Percentiles rank a stretch among this genome's conserved stretches.
Evolutionary conservation across 768 basidiomycete genomes (phyloP).

Genomic region (Rhodotorula graminis): DNA sequence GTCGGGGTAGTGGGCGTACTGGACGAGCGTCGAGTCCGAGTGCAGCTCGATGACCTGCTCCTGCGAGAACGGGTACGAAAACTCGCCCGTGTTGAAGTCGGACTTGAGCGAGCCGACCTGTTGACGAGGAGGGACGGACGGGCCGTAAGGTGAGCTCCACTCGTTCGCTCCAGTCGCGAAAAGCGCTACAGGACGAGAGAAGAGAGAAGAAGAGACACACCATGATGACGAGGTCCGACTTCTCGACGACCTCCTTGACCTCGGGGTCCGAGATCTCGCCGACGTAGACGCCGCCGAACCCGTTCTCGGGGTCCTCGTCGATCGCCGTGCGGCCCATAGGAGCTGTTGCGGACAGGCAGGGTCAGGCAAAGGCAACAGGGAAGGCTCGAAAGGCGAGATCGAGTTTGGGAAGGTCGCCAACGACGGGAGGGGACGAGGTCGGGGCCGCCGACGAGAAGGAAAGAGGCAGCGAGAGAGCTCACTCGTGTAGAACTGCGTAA

Average conservation of each 20-base stretch:
- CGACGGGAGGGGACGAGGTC: no score
- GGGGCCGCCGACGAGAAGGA: no score
- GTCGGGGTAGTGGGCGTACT: conserved; percentile 38
- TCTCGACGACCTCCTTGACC: conserved; percentile 68
- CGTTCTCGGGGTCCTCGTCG: conserved; percentile 62
- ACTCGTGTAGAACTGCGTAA: conserved; percentile 37
- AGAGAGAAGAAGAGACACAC: conserved; percentile 44
- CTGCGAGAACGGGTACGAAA: conserved; percentile 51
- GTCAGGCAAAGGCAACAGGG: no score
- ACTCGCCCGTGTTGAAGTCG: conserved; percentile 86
- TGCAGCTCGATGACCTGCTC: conserved; percentile 50
- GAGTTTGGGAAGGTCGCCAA: no score
- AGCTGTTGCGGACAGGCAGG: neutral
- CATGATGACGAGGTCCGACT: conserved; percentile 67
- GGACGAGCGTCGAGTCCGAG: conserved; percentile 56
- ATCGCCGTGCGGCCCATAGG: conserved; percentile 61
- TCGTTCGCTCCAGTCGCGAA: no score
- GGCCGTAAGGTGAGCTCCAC: neutral
- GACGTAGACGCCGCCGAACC: conserved; percentile 71
- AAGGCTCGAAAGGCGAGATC: no score
- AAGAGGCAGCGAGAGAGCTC: neutral
- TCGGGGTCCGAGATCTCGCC: conserved; percentile 65
- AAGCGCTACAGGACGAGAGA: conserved; percentile 48
- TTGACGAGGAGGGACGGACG: no score
- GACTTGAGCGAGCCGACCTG: conserved; percentile 45